phyloP scores from a whole-genome alignment of 192 early-diverging fungal species.

The Phlyctochytrium planicorne region DNA sequence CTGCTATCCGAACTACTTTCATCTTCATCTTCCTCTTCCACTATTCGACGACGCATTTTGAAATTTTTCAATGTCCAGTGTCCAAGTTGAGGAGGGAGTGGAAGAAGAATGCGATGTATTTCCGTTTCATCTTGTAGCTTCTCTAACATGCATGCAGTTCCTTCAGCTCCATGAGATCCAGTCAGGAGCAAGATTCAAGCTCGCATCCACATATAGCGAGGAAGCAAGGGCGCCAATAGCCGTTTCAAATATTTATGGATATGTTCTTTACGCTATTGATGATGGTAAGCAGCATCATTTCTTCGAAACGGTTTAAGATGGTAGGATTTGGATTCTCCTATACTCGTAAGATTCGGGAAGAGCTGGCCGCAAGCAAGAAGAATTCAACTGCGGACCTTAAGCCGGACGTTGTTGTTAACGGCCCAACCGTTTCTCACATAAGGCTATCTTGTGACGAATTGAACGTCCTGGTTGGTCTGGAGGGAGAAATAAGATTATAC shows the following conservation, averaged over 20 bases:
- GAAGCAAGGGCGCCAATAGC: background rate
- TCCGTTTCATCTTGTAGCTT: no score
- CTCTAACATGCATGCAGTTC: no score
- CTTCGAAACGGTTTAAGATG: background rate
- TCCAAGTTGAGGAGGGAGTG: no score
- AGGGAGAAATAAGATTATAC: background rate
- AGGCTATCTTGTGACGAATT: background rate
- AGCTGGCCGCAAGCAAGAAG: no score
- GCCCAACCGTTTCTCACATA: no score
- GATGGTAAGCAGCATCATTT: background rate
- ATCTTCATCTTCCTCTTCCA: background rate
- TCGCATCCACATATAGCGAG: background rate
- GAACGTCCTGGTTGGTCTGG: background rate
- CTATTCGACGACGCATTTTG: background rate
- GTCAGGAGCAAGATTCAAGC: background rate
- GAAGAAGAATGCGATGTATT: no score
- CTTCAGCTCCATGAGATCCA: no score
- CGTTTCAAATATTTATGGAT: slow-evolving; percentile 4
- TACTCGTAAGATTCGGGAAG: slow-evolving; percentile 12
- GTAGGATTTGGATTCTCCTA: slow-evolving; percentile 21
- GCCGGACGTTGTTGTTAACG: no score
- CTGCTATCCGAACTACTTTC: background rate
- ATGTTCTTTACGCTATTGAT: slow-evolving; percentile 5
- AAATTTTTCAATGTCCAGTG: no score
- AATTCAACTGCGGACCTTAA: no score